phyloP scores from a whole-genome alignment of 2,329 filamentous ascomycete species.

The Ceratocystis smalleyi region DNA sequence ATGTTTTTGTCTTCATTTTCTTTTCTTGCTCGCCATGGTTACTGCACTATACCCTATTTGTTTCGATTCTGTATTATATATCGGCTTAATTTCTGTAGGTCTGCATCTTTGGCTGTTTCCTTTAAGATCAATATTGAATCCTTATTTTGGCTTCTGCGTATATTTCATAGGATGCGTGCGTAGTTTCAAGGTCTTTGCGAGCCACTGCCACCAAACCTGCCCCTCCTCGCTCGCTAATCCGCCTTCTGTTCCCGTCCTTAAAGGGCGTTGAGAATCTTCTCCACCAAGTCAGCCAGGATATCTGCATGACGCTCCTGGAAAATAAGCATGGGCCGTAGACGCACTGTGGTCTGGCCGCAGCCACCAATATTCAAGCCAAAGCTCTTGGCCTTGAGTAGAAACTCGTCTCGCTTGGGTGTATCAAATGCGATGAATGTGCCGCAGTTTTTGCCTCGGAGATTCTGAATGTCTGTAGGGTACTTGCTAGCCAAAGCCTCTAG shows the following conservation, averaged over 20 bases:
- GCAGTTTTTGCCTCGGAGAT: conserved; percentile 73
- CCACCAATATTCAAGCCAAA: conserved; percentile 80
- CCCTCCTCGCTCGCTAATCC: too few species aligned
- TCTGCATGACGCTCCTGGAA: conserved; percentile 88
- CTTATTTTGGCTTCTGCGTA: background rate
- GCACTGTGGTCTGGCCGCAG: conserved; percentile 57
- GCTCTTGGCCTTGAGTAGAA: conserved; percentile 62
- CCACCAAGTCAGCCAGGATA: conserved; percentile 61
- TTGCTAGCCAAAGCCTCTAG: conserved; percentile 51
- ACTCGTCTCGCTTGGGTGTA: conserved; percentile 60
- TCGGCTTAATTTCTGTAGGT: background rate
- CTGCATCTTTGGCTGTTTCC: background rate
- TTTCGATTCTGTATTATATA: conserved; percentile 2
- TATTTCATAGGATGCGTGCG: background rate
- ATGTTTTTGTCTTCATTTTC: background rate
- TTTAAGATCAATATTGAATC: background rate
- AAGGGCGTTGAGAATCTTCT: conserved; percentile 49
- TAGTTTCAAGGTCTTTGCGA: background rate
- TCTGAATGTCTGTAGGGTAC: conserved; percentile 64
- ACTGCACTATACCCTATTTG: conserved; percentile 4
- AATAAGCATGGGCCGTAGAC: conserved; percentile 76
- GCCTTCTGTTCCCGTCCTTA: conserved; percentile 11
- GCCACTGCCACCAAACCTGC: too few species aligned
- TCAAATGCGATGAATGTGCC: conserved; percentile 93
- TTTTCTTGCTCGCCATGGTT: background rate